Percentiles rank a stretch among this genome's conserved stretches.
Conservation (phyloP, 176 grass and related monocot genomes). For the Rhynchospora pubera region DNA sequence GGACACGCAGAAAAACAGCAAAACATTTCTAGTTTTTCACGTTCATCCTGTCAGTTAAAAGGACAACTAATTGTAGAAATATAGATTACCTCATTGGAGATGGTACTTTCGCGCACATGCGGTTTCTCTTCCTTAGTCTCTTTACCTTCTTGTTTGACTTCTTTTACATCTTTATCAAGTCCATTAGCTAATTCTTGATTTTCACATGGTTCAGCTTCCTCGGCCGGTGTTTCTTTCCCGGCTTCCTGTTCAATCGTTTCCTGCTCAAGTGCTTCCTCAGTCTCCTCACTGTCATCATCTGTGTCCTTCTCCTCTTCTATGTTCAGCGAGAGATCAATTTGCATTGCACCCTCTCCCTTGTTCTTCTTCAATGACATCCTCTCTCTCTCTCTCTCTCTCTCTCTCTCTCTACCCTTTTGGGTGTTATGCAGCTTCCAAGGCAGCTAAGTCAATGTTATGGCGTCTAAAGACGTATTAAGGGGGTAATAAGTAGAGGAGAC, state of each 20-base stretch:
- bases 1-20: not conserved
- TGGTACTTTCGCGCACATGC: constrained; percentile 23
- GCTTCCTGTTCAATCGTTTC: constrained; percentile 19
- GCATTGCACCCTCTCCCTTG: constrained; percentile 28
- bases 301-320: constrained; percentile 27
- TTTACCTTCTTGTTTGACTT: constrained; percentile 16
- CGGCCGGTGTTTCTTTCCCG: constrained; percentile 9
- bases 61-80: not conserved
- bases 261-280: not conserved
- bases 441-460: constrained; percentile 82
- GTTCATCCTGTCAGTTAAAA: not conserved
- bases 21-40: not conserved
- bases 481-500: constrained; percentile 41
- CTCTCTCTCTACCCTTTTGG: constrained; percentile 31
- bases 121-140: constrained; percentile 27
- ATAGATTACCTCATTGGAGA: constrained; percentile 42
- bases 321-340: constrained; percentile 61
- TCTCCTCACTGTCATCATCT: not conserved
- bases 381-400: not conserved
- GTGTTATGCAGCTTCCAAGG: constrained; percentile 53
- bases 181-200: constrained; percentile 27
- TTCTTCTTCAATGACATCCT: constrained; percentile 65
- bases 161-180: constrained; percentile 24
- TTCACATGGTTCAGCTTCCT: constrained; percentile 17
- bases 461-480: constrained; percentile 49